A percentile compares a stretch with the other conserved stretches of the same genome.
Conservation (phyloP, 768 basidiomycete genomes). For the Pisolithus microcarpus region DNA sequence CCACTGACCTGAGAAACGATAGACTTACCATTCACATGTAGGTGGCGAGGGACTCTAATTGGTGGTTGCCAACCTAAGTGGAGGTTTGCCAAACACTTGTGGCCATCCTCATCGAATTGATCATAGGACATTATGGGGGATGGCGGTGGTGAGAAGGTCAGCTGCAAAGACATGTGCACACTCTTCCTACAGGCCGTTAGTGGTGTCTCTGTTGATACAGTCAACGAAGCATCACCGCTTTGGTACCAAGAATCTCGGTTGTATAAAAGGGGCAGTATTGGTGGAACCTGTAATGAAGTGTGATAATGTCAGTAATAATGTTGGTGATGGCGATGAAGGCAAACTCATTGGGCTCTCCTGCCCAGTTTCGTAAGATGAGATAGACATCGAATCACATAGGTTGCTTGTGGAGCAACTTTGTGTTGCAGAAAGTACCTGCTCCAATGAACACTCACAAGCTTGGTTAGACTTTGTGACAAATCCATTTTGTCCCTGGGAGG, state of each 20-base stretch:
- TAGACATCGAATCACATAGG: constrained; percentile 29
- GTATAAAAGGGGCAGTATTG: too few species aligned
- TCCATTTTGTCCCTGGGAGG: neutral
- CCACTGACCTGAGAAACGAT: too few species aligned
- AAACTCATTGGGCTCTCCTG: constrained; percentile 41
- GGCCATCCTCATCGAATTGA: constrained; percentile 33
- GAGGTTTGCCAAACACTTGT: too few species aligned
- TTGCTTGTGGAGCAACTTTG: neutral
- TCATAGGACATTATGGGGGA: constrained; percentile 57
- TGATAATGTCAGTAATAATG: constrained; percentile 7
- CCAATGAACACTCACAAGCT: neutral
- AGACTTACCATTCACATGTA: too few species aligned
- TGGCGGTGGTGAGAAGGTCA: constrained; percentile 64
- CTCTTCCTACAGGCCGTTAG: constrained; percentile 47
- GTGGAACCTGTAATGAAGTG: neutral
- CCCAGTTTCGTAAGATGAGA: constrained; percentile 63
- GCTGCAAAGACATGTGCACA: constrained; percentile 70
- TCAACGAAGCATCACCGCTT: constrained; percentile 3
- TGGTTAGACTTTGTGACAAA: neutral
- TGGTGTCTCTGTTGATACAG: constrained; percentile 9
- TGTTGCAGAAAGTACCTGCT: neutral
- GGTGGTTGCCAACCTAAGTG: too few species aligned
- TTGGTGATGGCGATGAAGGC: neutral
- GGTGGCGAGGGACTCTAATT: too few species aligned
- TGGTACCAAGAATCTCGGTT: too few species aligned